Percentiles rank a stretch among this genome's conserved stretches.
Evolutionary conservation across 257 asterid genomes (phyloP).

Genomic region (Verbena officinalis): DNA sequence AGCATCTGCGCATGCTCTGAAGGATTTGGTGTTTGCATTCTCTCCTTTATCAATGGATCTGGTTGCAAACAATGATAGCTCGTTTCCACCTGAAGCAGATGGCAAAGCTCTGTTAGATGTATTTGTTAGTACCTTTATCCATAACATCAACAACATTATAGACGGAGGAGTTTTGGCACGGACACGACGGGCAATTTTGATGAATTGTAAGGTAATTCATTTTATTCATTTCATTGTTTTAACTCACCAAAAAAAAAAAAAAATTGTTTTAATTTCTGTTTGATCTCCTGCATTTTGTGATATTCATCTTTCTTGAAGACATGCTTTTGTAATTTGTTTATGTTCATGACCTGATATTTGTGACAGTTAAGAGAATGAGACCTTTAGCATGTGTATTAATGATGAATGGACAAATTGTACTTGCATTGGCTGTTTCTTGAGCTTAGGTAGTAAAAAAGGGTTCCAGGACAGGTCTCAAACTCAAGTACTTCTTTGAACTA

Average conservation of each 20-base stretch:
- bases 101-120: conserved; percentile 52
- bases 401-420: conserved; percentile 2
- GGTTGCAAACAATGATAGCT: conserved; percentile 36
- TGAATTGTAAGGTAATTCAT: conserved; percentile 76
- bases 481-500: neutral
- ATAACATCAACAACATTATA: conserved; percentile 57
- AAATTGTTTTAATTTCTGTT: too few species aligned
- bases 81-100: conserved; percentile 42
- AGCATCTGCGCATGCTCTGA: conserved; percentile 68
- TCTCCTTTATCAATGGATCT: conserved; percentile 58
- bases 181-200: conserved; percentile 77
- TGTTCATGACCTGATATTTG: conserved; percentile 15
- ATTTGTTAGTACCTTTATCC: conserved; percentile 59
- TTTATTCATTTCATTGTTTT: conserved; percentile 3
- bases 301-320: conserved; percentile 3
- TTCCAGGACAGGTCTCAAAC: too few species aligned
- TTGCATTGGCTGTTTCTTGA: conserved; percentile 14
- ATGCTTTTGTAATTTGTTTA: conserved; percentile 6
- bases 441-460: conserved; percentile 2
- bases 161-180: conserved; percentile 66
- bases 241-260: too few species aligned
- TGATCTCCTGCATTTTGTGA: conserved; percentile 20
- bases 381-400: conserved; percentile 3
- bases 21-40: conserved; percentile 47
- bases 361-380: conserved; percentile 5